A percentile compares a stretch with the other conserved stretches of the same genome.
Evolutionary conservation across 306 rosid species (phyloP).

Genomic region (Casuarina equisetifolia): DNA sequence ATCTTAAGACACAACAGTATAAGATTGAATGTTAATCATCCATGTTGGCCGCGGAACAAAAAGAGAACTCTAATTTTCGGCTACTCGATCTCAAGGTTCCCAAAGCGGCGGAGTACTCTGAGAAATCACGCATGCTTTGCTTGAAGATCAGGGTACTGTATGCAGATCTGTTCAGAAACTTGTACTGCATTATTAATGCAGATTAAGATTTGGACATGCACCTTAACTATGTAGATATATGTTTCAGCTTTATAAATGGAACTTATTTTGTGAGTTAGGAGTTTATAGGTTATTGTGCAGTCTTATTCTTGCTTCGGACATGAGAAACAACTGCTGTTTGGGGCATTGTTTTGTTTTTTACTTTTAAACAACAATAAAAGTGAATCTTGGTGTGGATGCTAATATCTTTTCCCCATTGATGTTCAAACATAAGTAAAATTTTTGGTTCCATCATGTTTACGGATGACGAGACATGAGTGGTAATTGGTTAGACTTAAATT

Average conservation of each 20-base stretch:
- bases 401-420: too few relatives aligned
- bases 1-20: too few relatives aligned
- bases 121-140: background rate
- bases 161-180: background rate
- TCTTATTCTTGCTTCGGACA: background rate
- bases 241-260: background rate
- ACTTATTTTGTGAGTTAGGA: background rate
- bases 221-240: slow-evolving; percentile 4
- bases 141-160: background rate
- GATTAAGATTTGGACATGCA: slow-evolving; percentile 1
- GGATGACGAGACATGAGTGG: too few relatives aligned
- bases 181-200: background rate
- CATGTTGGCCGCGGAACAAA: background rate
- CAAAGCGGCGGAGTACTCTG: background rate
- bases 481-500: too few relatives aligned
- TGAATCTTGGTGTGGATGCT: too few relatives aligned
- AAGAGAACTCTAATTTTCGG: background rate
- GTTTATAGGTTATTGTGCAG: background rate
- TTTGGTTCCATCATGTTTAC: too few relatives aligned
- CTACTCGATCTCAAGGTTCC: background rate
- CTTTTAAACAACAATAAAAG: too few relatives aligned
- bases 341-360: background rate
- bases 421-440: too few relatives aligned
- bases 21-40: background rate
- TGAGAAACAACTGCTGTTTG: background rate